phyloP scores from a whole-genome alignment of 2,329 filamentous ascomycete species.

The Juglanconis sp. region DNA sequence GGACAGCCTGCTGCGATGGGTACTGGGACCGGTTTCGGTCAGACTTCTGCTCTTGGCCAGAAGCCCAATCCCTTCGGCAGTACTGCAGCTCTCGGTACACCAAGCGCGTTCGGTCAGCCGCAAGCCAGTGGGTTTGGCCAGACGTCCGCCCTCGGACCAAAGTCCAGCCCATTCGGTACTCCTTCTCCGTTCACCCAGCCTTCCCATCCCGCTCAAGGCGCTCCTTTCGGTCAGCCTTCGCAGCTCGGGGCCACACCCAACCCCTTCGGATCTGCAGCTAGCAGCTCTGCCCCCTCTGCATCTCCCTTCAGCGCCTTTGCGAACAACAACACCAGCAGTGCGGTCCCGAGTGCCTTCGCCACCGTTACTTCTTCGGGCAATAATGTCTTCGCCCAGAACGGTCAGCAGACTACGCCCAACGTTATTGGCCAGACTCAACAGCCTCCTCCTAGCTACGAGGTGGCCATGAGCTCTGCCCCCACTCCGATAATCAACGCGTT shows the following conservation, averaged over 20 bases:
- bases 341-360: constrained; percentile 18
- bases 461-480: constrained; percentile 14
- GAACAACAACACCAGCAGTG: neutral
- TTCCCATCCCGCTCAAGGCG: constrained; percentile 18
- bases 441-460: constrained; percentile 9
- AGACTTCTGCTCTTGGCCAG: constrained; percentile 33
- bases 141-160: constrained; percentile 27
- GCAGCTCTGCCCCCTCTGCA: neutral
- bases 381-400: constrained; percentile 17
- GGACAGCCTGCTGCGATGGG: constrained; percentile 23
- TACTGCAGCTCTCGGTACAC: constrained; percentile 26
- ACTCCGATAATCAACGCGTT: constrained; percentile 23
- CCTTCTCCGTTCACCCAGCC: constrained; percentile 20
- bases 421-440: constrained; percentile 19
- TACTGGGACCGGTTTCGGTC: constrained; percentile 32
- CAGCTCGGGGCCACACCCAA: constrained; percentile 31
- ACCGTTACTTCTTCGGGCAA: constrained; percentile 7
- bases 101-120: constrained; percentile 28
- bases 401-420: constrained; percentile 17
- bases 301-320: constrained; percentile 24
- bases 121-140: constrained; percentile 37
- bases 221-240: constrained; percentile 34
- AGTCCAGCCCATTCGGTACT: constrained; percentile 29
- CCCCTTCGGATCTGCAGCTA: constrained; percentile 22
- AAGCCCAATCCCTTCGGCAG: constrained; percentile 33